These are phyloP conservation scores for Colletotrichum caudatum DNA, from an alignment of 2,329 filamentous ascomycete species.

Conservation along the genomic window DNA sequence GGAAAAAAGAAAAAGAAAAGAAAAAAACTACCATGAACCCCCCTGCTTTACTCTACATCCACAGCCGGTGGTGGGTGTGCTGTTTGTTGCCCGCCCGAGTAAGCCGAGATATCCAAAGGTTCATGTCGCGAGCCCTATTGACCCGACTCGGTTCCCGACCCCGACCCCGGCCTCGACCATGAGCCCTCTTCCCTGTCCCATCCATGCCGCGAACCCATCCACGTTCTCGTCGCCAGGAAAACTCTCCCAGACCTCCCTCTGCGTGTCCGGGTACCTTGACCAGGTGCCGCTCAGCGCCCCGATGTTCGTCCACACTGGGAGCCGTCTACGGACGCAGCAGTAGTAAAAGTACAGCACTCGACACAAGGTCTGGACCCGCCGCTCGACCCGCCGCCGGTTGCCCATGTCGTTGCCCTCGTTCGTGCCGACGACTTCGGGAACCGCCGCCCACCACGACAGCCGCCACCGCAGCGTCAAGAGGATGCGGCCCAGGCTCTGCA, in stretches of 20 bases:
- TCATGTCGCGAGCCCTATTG: constrained; percentile 16
- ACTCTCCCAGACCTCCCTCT: constrained; percentile 55
- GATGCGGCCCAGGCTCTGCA: constrained; percentile 33
- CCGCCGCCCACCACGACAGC: constrained; percentile 57
- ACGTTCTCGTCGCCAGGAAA: constrained; percentile 54
- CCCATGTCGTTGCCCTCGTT: constrained; percentile 47
- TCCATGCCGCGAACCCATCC: constrained; percentile 55
- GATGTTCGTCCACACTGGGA: constrained; percentile 53
- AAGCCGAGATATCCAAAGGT: neutral
- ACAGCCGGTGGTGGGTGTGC: neutral
- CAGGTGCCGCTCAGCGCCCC: constrained; percentile 52
- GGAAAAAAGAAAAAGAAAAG: neutral
- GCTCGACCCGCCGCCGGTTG: constrained; percentile 53
- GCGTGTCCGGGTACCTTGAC: constrained; percentile 56
- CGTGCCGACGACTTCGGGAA: constrained; percentile 49
- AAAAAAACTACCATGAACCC: too few species aligned
- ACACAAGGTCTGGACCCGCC: constrained; percentile 55
- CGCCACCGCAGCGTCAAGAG: constrained; percentile 58
- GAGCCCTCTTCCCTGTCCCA: constrained; percentile 53
- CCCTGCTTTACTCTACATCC: neutral
- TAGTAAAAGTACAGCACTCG: constrained; percentile 60
- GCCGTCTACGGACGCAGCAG: constrained; percentile 55
- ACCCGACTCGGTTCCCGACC: constrained; percentile 44
- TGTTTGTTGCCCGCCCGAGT: neutral
- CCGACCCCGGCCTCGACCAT: constrained; percentile 55